These are phyloP conservation scores for Stramenopiles sp. DNA, from an alignment of 352 stramenopile species.

Conservation along the genomic window DNA sequence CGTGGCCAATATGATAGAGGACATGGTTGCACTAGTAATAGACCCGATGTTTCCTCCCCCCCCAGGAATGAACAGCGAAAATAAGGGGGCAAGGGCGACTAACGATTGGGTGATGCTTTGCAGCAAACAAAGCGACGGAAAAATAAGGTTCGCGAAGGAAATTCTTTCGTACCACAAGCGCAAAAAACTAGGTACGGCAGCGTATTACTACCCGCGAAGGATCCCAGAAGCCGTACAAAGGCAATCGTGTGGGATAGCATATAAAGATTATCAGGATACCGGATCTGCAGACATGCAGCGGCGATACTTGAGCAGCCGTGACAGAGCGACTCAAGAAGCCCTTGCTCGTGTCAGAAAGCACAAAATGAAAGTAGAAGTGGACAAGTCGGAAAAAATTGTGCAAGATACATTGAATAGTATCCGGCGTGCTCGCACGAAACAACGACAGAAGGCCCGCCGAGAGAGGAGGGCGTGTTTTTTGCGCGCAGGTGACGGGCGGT, in stretches of 20 bases:
- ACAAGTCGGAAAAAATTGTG: background rate
- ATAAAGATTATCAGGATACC: background rate
- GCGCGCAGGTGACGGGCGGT: background rate
- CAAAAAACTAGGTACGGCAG: background rate
- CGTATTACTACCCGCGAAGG: background rate
- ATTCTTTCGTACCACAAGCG: background rate
- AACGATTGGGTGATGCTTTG: background rate
- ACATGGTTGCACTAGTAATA: background rate
- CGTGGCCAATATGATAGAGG: constrained; percentile 4
- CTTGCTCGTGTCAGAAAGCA: background rate
- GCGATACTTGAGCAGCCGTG: background rate
- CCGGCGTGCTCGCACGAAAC: background rate
- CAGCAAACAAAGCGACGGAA: background rate
- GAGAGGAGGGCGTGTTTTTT: background rate
- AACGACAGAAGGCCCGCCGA: background rate
- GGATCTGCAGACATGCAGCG: background rate
- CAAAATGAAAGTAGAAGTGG: background rate
- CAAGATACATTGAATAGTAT: background rate
- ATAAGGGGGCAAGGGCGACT: background rate
- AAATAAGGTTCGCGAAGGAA: background rate
- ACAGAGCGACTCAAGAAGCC: background rate
- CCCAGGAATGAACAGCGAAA: background rate
- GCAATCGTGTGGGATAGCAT: background rate
- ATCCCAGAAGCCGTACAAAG: background rate
- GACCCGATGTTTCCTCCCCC: background rate